Conservation (phyloP, 768 basidiomycete genomes). For the Macrolepiota dolichaula region DNA sequence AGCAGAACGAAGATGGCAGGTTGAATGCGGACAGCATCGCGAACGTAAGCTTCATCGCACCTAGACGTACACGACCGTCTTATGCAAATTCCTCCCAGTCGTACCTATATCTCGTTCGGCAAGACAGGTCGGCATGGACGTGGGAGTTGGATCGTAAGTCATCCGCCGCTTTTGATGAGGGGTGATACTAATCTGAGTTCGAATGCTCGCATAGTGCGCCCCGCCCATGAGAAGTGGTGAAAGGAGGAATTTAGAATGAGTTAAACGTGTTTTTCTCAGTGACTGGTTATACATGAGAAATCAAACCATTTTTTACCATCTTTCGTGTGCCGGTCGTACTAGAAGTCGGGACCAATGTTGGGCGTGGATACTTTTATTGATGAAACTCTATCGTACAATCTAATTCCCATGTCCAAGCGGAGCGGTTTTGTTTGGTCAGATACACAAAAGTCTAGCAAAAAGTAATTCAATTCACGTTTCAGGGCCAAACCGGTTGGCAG, state of each 20-base stretch:
- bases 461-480: not conserved
- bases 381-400: constrained; percentile 54
- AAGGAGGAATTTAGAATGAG: not conserved
- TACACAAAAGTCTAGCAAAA: constrained; percentile 55
- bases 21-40: constrained; percentile 70
- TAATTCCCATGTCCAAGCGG: constrained; percentile 79
- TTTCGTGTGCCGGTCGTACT: constrained; percentile 46
- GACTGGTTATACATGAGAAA: not conserved
- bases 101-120: constrained; percentile 63
- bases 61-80: not conserved
- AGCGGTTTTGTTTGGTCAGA: constrained; percentile 66
- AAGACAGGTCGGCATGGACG: constrained; percentile 71
- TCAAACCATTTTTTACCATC: constrained; percentile 27
- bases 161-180: not conserved
- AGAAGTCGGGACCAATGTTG: not conserved
- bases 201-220: constrained; percentile 29
- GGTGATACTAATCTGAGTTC: not conserved
- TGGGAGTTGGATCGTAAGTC: constrained; percentile 78
- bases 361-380: not conserved
- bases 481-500: not conserved
- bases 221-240: constrained; percentile 45
- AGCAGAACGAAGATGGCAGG: constrained; percentile 40
- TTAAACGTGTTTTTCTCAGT: not conserved
- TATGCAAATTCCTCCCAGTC: constrained; percentile 33
- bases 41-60: constrained; percentile 35